Conservation (phyloP, 805 yeast species). For the Tanozyma kutaoensis region DNA sequence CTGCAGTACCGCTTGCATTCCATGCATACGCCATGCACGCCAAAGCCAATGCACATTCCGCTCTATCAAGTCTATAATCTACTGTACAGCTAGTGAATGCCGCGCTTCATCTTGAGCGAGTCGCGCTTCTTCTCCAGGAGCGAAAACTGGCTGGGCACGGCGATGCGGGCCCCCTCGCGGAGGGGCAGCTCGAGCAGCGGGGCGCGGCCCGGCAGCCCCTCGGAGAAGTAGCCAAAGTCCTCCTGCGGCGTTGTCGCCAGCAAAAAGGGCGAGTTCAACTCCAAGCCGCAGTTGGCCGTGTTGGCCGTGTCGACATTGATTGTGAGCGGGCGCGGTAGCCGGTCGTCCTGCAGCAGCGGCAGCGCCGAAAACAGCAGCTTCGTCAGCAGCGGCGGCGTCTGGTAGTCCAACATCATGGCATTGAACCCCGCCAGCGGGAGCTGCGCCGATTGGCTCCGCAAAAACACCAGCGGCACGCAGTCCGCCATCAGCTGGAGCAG, state of each 20-base stretch:
- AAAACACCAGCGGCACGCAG: slow-evolving; percentile 27
- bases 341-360: neutral
- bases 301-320: slow-evolving; percentile 20
- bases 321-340: slow-evolving; percentile 20
- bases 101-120: slow-evolving; percentile 29
- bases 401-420: slow-evolving; percentile 27
- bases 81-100: slow-evolving; percentile 16
- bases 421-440: slow-evolving; percentile 16
- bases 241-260: slow-evolving; percentile 24
- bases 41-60: too few relatives aligned
- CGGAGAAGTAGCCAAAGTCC: slow-evolving; percentile 18
- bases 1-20: too few relatives aligned
- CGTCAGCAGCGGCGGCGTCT: slow-evolving; percentile 23
- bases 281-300: neutral
- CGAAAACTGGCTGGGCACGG: slow-evolving; percentile 15
- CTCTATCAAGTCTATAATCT: too few relatives aligned
- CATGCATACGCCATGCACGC: too few relatives aligned
- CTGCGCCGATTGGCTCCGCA: slow-evolving; percentile 10
- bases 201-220: neutral
- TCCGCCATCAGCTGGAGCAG: slow-evolving; percentile 31
- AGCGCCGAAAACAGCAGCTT: slow-evolving; percentile 12
- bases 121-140: slow-evolving; percentile 33
- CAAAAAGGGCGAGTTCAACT: slow-evolving; percentile 29
- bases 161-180: slow-evolving; percentile 5
- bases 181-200: slow-evolving; percentile 2